A percentile compares a stretch with the other conserved stretches of the same genome.
Evolutionary conservation across 768 basidiomycete species (phyloP).

Genomic region (Rhizopogon vinicolor): DNA sequence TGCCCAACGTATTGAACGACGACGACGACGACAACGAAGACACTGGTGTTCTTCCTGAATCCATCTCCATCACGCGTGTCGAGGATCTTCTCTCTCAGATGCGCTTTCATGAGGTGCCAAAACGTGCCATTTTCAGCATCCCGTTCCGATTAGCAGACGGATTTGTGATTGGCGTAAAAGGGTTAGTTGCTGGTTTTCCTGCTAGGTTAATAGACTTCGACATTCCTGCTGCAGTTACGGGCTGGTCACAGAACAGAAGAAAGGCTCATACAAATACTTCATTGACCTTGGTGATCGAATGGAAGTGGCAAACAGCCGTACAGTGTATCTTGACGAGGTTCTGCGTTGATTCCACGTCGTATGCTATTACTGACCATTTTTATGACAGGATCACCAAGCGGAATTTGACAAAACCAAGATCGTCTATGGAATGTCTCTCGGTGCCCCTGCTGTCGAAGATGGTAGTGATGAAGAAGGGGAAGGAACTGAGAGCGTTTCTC

Average conservation of each 20-base stretch:
- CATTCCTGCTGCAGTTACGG: constrained; percentile 58
- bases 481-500: constrained; percentile 29
- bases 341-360: not conserved
- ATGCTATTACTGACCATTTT: constrained; percentile 2
- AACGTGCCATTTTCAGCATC: constrained; percentile 77
- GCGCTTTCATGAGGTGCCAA: constrained; percentile 78
- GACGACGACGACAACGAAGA: constrained; percentile 47
- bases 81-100: constrained; percentile 76
- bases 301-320: constrained; percentile 70
- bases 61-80: constrained; percentile 72
- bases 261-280: constrained; percentile 79
- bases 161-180: constrained; percentile 77
- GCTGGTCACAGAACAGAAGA: constrained; percentile 83
- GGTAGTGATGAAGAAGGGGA: constrained; percentile 31
- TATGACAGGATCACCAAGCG: constrained; percentile 21
- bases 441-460: constrained; percentile 28
- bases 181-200: constrained; percentile 38
- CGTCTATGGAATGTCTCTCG: constrained; percentile 31
- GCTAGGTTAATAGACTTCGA: constrained; percentile 5
- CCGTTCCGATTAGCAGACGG: constrained; percentile 76
- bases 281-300: constrained; percentile 70
- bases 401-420: constrained; percentile 23
- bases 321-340: constrained; percentile 73
- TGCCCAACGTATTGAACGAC: constrained; percentile 42
- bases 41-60: constrained; percentile 53